Evolutionary conservation across 768 basidiomycete genomes (phyloP).

Genomic region (Hemileccinum rubropunctum): DNA sequence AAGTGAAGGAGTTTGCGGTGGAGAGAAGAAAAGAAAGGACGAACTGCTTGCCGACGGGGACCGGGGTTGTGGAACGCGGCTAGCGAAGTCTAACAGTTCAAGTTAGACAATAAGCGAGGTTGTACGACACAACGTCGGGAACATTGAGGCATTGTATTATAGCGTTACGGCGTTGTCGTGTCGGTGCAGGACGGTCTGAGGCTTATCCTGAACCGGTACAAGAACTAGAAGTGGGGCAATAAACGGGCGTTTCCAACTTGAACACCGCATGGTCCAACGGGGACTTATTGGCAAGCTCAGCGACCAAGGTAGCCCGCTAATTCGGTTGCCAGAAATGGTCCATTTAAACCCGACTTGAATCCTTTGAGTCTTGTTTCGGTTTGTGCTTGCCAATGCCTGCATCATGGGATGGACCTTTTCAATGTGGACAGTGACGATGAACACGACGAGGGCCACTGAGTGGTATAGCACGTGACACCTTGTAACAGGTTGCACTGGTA

Average conservation of each 20-base stretch:
- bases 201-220: slow-evolving; percentile 1
- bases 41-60: slow-evolving; percentile 6
- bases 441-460: slow-evolving; percentile 4
- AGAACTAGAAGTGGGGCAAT: slow-evolving; percentile 1
- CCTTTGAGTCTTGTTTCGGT: neutral
- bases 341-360: slow-evolving; percentile 2
- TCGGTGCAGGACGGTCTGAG: slow-evolving; percentile 13
- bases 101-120: slow-evolving; percentile 15
- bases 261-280: slow-evolving; percentile 17
- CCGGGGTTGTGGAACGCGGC: slow-evolving; percentile 3
- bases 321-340: no score
- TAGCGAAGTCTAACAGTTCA: neutral
- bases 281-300: slow-evolving; percentile 6
- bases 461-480: neutral
- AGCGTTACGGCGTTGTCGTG: slow-evolving; percentile 3
- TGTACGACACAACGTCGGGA: slow-evolving; percentile 17
- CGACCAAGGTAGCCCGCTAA: no score
- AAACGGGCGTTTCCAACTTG: slow-evolving; percentile 1
- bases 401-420: neutral
- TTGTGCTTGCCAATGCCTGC: neutral
- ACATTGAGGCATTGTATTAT: slow-evolving; percentile 4
- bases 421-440: neutral
- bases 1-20: slow-evolving; percentile 11
- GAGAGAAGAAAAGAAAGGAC: slow-evolving; percentile 13
- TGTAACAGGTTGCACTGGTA: no score